A percentile compares a stretch with the other conserved stretches of the same genome.
These are phyloP conservation scores for Saturnispora gosingensis DNA, from an alignment of 805 yeast genomes.

Conservation along the genomic window DNA sequence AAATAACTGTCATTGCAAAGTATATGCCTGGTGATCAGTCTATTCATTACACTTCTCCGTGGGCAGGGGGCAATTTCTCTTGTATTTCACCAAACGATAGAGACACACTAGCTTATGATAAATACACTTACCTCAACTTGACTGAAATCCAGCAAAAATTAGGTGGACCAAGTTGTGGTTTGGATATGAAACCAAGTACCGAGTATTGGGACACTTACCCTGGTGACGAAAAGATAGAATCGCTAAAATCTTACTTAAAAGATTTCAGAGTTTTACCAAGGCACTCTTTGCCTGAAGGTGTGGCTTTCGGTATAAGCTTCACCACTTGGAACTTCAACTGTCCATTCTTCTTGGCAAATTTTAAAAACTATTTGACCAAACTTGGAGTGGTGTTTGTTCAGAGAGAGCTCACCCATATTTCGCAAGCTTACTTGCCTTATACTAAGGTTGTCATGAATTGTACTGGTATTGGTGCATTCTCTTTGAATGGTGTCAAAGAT, in stretches of 20 bases:
- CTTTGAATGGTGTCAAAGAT: constrained; percentile 59
- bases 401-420: constrained; percentile 40
- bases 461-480: constrained; percentile 62
- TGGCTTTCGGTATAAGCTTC: constrained; percentile 45
- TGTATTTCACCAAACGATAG: constrained; percentile 52
- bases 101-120: constrained; percentile 43
- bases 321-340: constrained; percentile 65
- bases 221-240: constrained; percentile 35
- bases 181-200: constrained; percentile 44
- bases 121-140: constrained; percentile 45
- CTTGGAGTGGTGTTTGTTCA: constrained; percentile 46
- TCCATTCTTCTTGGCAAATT: constrained; percentile 46
- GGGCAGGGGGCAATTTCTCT: constrained; percentile 64
- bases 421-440: constrained; percentile 38
- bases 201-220: constrained; percentile 52
- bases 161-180: constrained; percentile 45
- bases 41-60: constrained; percentile 67
- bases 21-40: constrained; percentile 74
- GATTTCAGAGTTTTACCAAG: constrained; percentile 34
- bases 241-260: constrained; percentile 40
- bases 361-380: constrained; percentile 35
- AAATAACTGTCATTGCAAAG: constrained; percentile 54
- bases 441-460: constrained; percentile 60
- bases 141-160: constrained; percentile 33
- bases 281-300: constrained; percentile 41